Percentiles rank a stretch among this genome's conserved stretches.
These are phyloP conservation scores for Pyronema omphalodes DNA, from an alignment of 495 filamentous ascomycete species.

Conservation along the genomic window DNA sequence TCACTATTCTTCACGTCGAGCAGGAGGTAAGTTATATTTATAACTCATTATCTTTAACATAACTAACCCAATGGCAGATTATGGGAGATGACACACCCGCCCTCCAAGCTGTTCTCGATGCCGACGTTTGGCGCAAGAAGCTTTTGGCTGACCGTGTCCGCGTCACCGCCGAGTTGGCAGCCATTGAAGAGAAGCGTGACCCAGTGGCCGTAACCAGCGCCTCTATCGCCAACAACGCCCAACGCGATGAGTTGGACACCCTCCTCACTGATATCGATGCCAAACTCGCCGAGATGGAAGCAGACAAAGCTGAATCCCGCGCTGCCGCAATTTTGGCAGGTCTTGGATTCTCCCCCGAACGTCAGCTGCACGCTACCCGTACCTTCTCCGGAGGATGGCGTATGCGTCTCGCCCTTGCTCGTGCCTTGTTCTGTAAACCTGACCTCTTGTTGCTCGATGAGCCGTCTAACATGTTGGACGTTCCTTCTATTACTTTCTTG, in stretches of 20 bases:
- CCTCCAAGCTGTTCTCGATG: constrained; percentile 87
- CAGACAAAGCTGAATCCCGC: constrained; percentile 88
- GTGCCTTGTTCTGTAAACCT: constrained; percentile 95
- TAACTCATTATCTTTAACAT: background rate
- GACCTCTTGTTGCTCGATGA: constrained; percentile 93
- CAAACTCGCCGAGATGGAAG: constrained; percentile 97
- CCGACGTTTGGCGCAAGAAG: constrained; percentile 97
- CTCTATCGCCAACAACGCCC: constrained; percentile 72
- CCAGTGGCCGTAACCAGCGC: constrained; percentile 39
- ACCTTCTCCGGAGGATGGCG: constrained; percentile 99
- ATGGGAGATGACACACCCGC: constrained; percentile 91
- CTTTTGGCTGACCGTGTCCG: constrained; percentile 80
- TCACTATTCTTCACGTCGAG: constrained; percentile 96
- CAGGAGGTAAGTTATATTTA: constrained; percentile 52
- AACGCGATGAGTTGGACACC: constrained; percentile 75
- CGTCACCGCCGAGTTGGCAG: constrained; percentile 59
- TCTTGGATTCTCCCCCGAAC: constrained; percentile 86
- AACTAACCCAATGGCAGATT: constrained; percentile 36
- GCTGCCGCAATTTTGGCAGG: constrained; percentile 92
- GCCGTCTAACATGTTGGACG: constrained; percentile 99
- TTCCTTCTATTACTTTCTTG: constrained; percentile 97
- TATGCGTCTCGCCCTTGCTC: constrained; percentile 87
- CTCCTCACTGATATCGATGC: constrained; percentile 76
- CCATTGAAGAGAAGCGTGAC: constrained; percentile 57
- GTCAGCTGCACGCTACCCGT: constrained; percentile 83